A percentile compares a stretch with the other conserved stretches of the same genome.
These are phyloP conservation scores for Sphaerobolus stellatus DNA, from an alignment of 1,284 basidiomycete genomes.

Conservation along the genomic window DNA sequence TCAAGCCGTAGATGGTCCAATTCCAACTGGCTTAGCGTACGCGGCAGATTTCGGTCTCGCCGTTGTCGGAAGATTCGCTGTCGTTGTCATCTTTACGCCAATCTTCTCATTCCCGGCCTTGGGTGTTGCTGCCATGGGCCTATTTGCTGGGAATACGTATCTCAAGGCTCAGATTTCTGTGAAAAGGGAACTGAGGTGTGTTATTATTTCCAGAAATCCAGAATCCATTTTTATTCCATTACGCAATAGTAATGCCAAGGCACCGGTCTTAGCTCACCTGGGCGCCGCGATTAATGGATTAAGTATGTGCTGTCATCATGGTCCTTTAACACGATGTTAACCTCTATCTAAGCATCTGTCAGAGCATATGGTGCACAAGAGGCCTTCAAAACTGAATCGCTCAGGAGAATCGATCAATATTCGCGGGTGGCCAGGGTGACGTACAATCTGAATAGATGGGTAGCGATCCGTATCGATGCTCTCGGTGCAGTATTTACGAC, in stretches of 20 bases:
- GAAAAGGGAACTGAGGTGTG: slow-evolving; percentile 42
- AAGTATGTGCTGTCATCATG: slow-evolving; percentile 26
- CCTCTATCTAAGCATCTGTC: slow-evolving; percentile 31
- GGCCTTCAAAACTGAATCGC: slow-evolving; percentile 17
- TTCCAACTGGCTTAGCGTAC: slow-evolving; percentile 26
- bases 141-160: slow-evolving; percentile 40
- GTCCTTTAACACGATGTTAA: slow-evolving; percentile 25
- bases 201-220: no score
- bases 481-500: slow-evolving; percentile 19
- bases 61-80: slow-evolving; percentile 24
- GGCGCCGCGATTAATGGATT: slow-evolving; percentile 37
- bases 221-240: no score
- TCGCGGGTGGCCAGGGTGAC: slow-evolving; percentile 17
- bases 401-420: slow-evolving; percentile 22
- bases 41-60: slow-evolving; percentile 9
- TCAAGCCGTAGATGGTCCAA: slow-evolving; percentile 34
- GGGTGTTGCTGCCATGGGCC: slow-evolving; percentile 35
- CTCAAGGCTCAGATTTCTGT: slow-evolving; percentile 43
- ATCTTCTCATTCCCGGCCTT: slow-evolving; percentile 21
- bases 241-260: no score
- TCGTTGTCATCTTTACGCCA: slow-evolving; percentile 34
- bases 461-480: slow-evolving; percentile 15
- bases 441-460: slow-evolving; percentile 19
- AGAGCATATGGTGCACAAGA: slow-evolving; percentile 21
- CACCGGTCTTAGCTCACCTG: slow-evolving; percentile 39